A percentile compares a stretch with the other conserved stretches of the same genome.
Evolutionary conservation across 2,329 filamentous ascomycete genomes (phyloP).

Genomic region (Colletotrichum sp.): DNA sequence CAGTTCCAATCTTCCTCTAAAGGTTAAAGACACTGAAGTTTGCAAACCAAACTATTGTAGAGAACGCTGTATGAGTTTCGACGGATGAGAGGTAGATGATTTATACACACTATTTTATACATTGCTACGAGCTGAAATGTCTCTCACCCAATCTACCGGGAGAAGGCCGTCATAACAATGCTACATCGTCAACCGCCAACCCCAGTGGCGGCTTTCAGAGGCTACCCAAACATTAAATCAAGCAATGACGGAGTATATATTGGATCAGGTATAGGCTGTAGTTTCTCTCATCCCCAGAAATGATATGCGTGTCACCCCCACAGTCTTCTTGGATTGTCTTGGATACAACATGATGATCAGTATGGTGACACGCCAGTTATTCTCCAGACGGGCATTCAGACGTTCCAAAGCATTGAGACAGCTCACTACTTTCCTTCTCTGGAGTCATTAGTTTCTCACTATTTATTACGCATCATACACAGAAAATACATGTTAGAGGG

Average conservation of each 20-base stretch:
- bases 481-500: too few species aligned
- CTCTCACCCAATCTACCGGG: accelerated
- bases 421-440: too few species aligned
- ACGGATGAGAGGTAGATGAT: background rate
- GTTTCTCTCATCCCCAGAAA: accelerated
- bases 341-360: accelerated
- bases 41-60: too few species aligned
- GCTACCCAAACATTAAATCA: accelerated
- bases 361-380: accelerated
- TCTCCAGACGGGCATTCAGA: accelerated
- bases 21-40: too few species aligned
- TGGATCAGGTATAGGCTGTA: accelerated
- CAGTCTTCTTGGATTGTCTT: background rate
- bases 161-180: accelerated
- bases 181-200: accelerated
- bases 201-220: background rate
- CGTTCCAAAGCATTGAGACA: background rate
- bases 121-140: accelerated
- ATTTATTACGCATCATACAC: accelerated
- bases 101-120: accelerated
- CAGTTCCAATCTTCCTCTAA: too few species aligned
- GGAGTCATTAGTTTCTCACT: too few species aligned
- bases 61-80: background rate
- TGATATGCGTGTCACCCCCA: background rate
- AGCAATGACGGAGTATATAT: background rate